phyloP scores from a whole-genome alignment of 768 basidiomycete species.

The Mycena rosella region DNA sequence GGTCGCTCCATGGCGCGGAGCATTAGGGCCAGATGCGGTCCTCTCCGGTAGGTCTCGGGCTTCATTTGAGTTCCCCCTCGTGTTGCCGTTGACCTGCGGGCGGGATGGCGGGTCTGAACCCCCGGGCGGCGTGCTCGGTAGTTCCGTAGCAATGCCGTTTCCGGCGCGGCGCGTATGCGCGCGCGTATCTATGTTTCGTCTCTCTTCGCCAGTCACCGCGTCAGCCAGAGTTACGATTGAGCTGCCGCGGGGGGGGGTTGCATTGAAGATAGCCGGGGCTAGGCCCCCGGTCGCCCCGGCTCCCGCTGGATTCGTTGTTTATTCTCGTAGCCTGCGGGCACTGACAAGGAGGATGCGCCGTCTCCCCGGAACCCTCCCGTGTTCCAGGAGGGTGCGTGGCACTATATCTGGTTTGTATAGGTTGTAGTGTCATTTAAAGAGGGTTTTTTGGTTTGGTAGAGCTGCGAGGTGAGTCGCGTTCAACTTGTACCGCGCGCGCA shows the following conservation, averaged over 20 bases:
- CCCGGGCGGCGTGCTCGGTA: neutral
- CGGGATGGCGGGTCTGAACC: too few relatives aligned
- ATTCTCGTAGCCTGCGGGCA: constrained; percentile 17
- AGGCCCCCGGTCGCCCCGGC: too few relatives aligned
- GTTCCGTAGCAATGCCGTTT: neutral
- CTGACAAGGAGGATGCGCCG: constrained; percentile 11
- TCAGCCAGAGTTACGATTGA: constrained; percentile 2
- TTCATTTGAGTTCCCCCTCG: too few relatives aligned
- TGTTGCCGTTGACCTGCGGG: too few relatives aligned
- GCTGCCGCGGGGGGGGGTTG: constrained; percentile 13
- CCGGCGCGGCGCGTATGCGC: neutral
- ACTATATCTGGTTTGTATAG: neutral
- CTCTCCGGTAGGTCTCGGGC: too few relatives aligned
- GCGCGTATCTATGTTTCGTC: neutral
- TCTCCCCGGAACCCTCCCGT: constrained; percentile 16
- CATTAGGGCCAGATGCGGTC: too few relatives aligned
- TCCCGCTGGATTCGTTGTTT: constrained; percentile 15
- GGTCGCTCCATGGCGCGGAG: too few relatives aligned
- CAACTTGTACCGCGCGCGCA: too few relatives aligned
- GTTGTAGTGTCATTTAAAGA: neutral
- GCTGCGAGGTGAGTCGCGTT: neutral
- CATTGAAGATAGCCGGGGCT: constrained; percentile 5
- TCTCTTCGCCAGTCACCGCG: constrained; percentile 13
- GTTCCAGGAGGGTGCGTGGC: constrained; percentile 15
- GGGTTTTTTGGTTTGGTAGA: too few relatives aligned